A percentile compares a stretch with the other conserved stretches of the same genome.
These are phyloP conservation scores for Aspergillus bridgeri DNA, from an alignment of 495 filamentous ascomycete genomes.

Conservation along the genomic window DNA sequence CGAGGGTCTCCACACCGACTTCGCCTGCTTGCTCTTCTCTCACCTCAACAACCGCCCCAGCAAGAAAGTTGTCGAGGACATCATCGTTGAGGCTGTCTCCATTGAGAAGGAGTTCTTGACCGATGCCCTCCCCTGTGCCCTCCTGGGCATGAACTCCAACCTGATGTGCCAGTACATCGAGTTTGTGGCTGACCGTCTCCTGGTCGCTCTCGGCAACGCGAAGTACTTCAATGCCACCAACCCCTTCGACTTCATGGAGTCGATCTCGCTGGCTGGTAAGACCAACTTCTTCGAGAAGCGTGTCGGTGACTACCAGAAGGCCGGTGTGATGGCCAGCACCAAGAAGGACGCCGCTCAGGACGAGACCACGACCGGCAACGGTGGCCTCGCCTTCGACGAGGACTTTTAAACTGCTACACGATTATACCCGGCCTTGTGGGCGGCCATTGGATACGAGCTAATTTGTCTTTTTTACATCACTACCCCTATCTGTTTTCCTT, in stretches of 20 bases:
- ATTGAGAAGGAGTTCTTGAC: slow-evolving; percentile 99
- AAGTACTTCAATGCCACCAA: slow-evolving; percentile 92
- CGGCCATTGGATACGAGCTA: slow-evolving; percentile 25
- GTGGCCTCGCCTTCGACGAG: slow-evolving; percentile 91
- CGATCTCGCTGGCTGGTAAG: slow-evolving; percentile 96
- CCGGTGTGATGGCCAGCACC: slow-evolving; percentile 93
- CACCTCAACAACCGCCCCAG: slow-evolving; percentile 88
- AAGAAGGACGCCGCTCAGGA: slow-evolving; percentile 69
- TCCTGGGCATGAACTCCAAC: slow-evolving; percentile 95
- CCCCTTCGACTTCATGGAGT: slow-evolving; percentile 99
- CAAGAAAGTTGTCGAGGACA: slow-evolving; percentile 73
- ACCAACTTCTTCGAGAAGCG: slow-evolving; percentile 99
- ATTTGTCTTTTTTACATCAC: slow-evolving; percentile 25
- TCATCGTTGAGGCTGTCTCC: slow-evolving; percentile 88
- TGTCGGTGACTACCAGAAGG: slow-evolving; percentile 99
- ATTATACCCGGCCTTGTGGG: slow-evolving; percentile 27
- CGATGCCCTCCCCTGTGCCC: slow-evolving; percentile 83
- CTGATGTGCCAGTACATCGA: slow-evolving; percentile 99
- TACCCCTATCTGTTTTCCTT: slow-evolving; percentile 14
- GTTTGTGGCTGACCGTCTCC: slow-evolving; percentile 94
- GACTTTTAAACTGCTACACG: slow-evolving; percentile 70
- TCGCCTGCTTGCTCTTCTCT: slow-evolving; percentile 93
- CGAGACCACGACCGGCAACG: slow-evolving; percentile 54
- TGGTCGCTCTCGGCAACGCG: slow-evolving; percentile 85
- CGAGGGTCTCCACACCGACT: slow-evolving; percentile 99